Evolutionary conservation across 495 filamentous ascomycete species (phyloP).

Genomic region (Pyrenula massariospora): DNA sequence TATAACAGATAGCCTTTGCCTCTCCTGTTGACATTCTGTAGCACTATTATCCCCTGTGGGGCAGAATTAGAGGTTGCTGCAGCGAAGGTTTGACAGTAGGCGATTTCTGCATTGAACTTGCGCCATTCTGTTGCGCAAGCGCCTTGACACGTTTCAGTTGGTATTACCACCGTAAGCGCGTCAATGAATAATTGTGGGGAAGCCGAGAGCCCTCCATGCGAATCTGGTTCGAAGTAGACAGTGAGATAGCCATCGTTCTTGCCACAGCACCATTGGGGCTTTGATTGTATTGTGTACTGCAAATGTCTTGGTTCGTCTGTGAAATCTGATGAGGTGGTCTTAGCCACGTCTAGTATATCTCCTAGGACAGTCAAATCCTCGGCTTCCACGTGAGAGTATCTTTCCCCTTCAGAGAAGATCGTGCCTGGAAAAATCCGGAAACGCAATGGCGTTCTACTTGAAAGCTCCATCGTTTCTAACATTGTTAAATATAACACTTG

Average conservation of each 20-base stretch:
- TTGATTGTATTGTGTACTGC: neutral
- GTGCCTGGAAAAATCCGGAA: neutral
- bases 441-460: neutral
- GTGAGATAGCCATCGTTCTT: neutral
- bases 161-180: neutral
- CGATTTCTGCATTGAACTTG: neutral
- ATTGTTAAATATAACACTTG: neutral
- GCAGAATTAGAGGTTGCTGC: neutral
- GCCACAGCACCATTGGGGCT: neutral
- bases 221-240: neutral
- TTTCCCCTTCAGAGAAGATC: neutral
- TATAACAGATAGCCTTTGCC: neutral
- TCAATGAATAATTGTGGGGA: neutral
- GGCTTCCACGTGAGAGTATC: neutral
- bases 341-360: neutral
- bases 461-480: neutral
- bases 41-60: neutral
- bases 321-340: neutral
- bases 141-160: neutral
- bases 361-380: neutral
- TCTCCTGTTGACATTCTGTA: neutral
- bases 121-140: neutral
- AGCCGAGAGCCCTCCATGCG: neutral
- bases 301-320: neutral
- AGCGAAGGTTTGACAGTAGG: neutral